A percentile compares a stretch with the other conserved stretches of the same genome.
Evolutionary conservation across 208 protist species (phyloP).

Genomic region (Crithidia bombi): DNA sequence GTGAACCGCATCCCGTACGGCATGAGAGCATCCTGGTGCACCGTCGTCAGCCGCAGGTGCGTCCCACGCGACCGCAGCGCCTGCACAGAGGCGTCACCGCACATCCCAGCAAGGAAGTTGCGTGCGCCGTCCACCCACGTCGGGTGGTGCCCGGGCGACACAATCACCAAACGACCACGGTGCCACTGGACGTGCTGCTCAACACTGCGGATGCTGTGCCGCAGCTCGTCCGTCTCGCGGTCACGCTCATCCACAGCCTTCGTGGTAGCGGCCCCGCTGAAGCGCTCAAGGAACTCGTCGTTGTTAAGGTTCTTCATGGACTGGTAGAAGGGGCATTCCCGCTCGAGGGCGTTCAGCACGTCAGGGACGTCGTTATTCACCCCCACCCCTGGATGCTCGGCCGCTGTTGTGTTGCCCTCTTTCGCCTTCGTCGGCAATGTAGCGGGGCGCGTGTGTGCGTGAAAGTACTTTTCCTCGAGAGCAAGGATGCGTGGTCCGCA

Average conservation of each 20-base stretch:
- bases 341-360: not conserved
- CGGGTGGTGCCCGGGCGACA: constrained; percentile 96
- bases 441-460: not conserved
- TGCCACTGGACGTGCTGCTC: constrained; percentile 95
- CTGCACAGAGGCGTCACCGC: constrained; percentile 28
- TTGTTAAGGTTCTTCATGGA: not conserved
- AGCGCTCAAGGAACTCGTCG: not conserved
- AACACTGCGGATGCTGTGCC: constrained; percentile 93
- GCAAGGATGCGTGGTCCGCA: not conserved
- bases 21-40: constrained; percentile 73
- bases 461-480: constrained; percentile 7
- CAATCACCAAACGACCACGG: constrained; percentile 88
- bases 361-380: not conserved
- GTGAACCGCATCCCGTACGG: constrained; percentile 63
- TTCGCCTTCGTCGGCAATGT: too few species aligned
- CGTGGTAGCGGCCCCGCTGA: constrained; percentile 1
- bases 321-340: not conserved
- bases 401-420: too few species aligned
- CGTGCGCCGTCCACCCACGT: constrained; percentile 82
- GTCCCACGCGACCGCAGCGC: constrained; percentile 30
- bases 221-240: constrained; percentile 93
- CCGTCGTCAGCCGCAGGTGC: constrained; percentile 60
- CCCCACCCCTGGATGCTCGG: too few species aligned
- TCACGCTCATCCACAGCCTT: constrained; percentile 33
- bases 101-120: constrained; percentile 56